Evolutionary conservation across 2,329 filamentous ascomycete species (phyloP), one percentile per base, ranked within the genome.

Genomic region (Cryphonectria parasitica): DNA sequence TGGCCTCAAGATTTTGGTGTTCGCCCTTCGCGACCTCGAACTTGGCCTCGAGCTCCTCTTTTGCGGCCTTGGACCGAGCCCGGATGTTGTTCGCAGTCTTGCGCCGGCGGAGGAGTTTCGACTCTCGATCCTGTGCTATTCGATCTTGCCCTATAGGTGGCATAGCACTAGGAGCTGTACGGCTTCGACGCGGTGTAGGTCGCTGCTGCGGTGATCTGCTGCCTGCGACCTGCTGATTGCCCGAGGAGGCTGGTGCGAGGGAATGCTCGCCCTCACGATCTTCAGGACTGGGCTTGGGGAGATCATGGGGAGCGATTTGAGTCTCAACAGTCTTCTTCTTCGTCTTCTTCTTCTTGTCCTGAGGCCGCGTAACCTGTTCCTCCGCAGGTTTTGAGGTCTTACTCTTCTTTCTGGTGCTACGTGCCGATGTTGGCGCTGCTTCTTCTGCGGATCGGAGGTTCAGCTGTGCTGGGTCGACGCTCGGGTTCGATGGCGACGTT

Each of bases 81-180:
- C 79, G 76, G 74, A 77, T 79, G 60, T 76, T 77, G 39, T 73
- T 77, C 0, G 78, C 79, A 0, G 78, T 78, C 1, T 72, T 68
- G 4, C 78, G 77, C 73, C 79, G 79, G 45, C 76, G 74, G 49
- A 72, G 74, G 7, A 73, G 74, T 34, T 73, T 74, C 22, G 67
- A 25, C 17, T 31, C 54, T 3, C 19, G 22, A 8, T 22, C 19
- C 45, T 52, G 19, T 25, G 45, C 36, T 1, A 39, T 11, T 52
- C 19, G 17, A n/a, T 17, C 36, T 10, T 39, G 36, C 22, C 22
- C 8, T 25, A n/a, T 8, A 15, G 5, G 13, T 28, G 54, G 0
- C 13, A 31, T 17, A 28, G 54, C 1, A 10, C 45, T 2, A 49
- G 45, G 45, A 7, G 22, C 22, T 6, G 43, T 22, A 45, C 43